Evolutionary conservation across 352 stramenopile species (phyloP).

Genomic region (Globisporangium canariense): DNA sequence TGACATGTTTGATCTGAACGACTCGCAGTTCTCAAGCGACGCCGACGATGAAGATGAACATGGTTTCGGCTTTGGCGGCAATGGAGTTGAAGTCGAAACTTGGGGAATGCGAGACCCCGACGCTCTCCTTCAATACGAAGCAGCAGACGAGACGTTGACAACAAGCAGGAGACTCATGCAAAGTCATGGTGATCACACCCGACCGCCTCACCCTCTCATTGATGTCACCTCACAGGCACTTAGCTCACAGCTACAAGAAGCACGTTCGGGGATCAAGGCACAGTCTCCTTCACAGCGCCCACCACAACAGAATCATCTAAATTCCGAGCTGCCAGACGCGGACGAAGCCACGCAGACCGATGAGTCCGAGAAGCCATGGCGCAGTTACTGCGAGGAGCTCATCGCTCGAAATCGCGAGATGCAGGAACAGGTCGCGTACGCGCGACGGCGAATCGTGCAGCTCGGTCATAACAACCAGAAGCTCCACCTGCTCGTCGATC

Average conservation of each 20-base stretch:
- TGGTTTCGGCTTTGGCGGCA: conserved; percentile 4
- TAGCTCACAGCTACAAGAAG: not conserved
- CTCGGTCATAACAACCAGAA: conserved; percentile 83
- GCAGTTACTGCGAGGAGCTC: conserved; percentile 69
- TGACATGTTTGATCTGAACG: conserved; percentile 20
- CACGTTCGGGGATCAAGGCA: not conserved
- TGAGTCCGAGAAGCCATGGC: conserved; percentile 51
- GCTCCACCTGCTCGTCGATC: conserved; percentile 74
- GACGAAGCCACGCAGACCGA: conserved; percentile 8
- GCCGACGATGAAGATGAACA: conserved; percentile 18
- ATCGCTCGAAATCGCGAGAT: conserved; percentile 71
- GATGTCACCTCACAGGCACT: not conserved
- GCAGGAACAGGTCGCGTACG: conserved; percentile 69
- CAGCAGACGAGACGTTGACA: conserved; percentile 8
- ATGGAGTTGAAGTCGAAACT: conserved; percentile 14
- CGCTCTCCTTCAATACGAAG: conserved; percentile 27
- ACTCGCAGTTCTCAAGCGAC: conserved; percentile 15
- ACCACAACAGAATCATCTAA: not conserved
- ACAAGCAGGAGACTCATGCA: not conserved
- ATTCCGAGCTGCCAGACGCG: not conserved
- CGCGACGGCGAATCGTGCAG: conserved; percentile 56
- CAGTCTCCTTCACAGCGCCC: not conserved
- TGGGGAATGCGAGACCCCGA: conserved; percentile 21
- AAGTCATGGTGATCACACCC: not conserved
- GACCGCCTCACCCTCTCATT: not conserved